phyloP scores from a whole-genome alignment of 2,329 filamentous ascomycete species.

The Diaporthe helianthi region DNA sequence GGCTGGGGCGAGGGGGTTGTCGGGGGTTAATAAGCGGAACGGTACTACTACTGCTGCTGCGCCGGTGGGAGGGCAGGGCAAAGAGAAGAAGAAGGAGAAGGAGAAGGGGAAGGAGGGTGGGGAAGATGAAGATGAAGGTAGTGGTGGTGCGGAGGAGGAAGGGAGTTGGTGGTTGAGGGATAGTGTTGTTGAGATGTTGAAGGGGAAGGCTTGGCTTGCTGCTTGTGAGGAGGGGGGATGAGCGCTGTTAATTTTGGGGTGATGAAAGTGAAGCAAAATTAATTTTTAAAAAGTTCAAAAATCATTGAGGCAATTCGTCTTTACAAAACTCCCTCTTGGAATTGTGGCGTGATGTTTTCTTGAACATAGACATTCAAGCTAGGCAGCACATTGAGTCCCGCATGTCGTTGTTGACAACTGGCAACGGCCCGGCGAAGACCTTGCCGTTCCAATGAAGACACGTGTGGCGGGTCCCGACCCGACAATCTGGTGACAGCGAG shows the following conservation, averaged over 20 bases:
- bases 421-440: neutral
- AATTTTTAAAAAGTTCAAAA: constrained; percentile 1
- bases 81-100: constrained; percentile 34
- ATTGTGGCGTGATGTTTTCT: too few species aligned
- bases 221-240: constrained; percentile 43
- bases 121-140: constrained; percentile 26
- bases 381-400: too few species aligned
- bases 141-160: constrained; percentile 38
- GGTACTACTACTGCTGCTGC: neutral
- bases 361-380: too few species aligned
- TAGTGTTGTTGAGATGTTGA: constrained; percentile 61
- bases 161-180: constrained; percentile 63
- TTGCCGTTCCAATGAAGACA: too few species aligned
- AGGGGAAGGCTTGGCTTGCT: constrained; percentile 61
- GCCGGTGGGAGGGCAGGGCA: too few species aligned
- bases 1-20: constrained; percentile 53
- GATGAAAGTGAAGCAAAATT: neutral
- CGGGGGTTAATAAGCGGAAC: constrained; percentile 34
- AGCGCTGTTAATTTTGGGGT: neutral
- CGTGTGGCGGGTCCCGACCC: constrained; percentile 20
- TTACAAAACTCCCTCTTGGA: too few species aligned
- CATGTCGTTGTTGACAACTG: neutral
- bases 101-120: constrained; percentile 28
- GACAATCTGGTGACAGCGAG: constrained; percentile 33
- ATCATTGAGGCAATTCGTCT: too few species aligned